phyloP scores from a whole-genome alignment of 2,329 filamentous ascomycete genomes.

The Monilinia laxa region DNA sequence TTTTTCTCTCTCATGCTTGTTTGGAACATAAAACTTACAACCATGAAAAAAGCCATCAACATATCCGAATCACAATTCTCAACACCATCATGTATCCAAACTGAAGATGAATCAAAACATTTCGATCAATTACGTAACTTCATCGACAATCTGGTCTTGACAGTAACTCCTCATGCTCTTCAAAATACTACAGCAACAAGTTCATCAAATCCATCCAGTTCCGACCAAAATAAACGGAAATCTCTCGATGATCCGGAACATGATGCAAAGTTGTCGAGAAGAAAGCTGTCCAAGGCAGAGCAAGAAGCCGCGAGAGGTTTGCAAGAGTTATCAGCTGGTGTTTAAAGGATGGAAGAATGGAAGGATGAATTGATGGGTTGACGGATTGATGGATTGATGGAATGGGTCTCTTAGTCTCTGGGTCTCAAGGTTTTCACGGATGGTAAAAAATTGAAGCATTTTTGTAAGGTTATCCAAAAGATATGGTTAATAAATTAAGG shows the following conservation, averaged over 20 bases:
- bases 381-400: not conserved
- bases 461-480: slow-evolving; percentile 12
- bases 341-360: slow-evolving; percentile 6
- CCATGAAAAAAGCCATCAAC: slow-evolving; percentile 14
- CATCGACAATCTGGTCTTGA: slow-evolving; percentile 23
- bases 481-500: slow-evolving; percentile 14
- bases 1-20: not conserved
- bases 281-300: slow-evolving; percentile 24
- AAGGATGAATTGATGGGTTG: not conserved
- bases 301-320: slow-evolving; percentile 21
- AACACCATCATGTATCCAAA: slow-evolving; percentile 23
- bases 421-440: slow-evolving; percentile 18
- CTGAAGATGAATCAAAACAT: slow-evolving; percentile 23
- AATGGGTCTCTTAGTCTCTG: no score
- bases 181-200: not conserved
- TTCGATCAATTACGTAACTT: slow-evolving; percentile 25
- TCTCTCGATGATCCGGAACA: slow-evolving; percentile 18
- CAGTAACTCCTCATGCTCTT: slow-evolving; percentile 17
- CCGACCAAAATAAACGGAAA: slow-evolving; percentile 23
- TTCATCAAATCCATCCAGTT: not conserved
- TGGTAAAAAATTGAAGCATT: slow-evolving; percentile 21
- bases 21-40: not conserved
- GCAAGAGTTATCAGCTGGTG: slow-evolving; percentile 22
- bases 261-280: slow-evolving; percentile 11
- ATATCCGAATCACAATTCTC: slow-evolving; percentile 16